These are phyloP conservation scores for Sporothrix pseudoabietina DNA, from an alignment of 2,329 filamentous ascomycete species.

Conservation along the genomic window DNA sequence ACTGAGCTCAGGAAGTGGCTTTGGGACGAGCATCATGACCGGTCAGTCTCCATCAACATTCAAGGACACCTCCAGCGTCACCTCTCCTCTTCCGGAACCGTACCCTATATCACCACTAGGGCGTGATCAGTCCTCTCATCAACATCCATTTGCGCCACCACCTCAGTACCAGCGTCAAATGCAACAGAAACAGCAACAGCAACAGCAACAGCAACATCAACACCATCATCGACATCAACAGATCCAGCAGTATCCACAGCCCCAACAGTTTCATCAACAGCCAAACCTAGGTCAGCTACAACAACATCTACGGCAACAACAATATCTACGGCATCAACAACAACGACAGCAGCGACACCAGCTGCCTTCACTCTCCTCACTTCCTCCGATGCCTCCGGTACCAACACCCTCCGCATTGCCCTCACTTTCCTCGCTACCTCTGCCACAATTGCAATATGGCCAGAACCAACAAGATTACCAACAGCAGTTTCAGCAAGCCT, in stretches of 20 bases:
- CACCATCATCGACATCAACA: not conserved
- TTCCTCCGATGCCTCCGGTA: not conserved
- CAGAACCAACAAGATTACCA: conserved; percentile 12
- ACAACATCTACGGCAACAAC: not conserved
- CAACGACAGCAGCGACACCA: not conserved
- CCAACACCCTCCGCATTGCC: not conserved
- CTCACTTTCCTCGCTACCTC: not conserved
- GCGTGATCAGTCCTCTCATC: not conserved
- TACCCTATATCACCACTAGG: not conserved
- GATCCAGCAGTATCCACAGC: not conserved
- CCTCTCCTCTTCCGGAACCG: not conserved
- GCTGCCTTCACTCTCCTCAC: not conserved
- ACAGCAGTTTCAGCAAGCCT: not conserved
- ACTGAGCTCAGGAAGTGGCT: not conserved
- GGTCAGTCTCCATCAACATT: not conserved
- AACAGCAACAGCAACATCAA: not conserved
- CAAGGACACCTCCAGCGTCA: not conserved
- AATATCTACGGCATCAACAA: not conserved
- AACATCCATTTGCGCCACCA: not conserved
- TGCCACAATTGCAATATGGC: not conserved
- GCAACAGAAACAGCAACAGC: conserved; percentile 1
- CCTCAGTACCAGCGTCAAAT: not conserved
- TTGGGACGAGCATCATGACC: not conserved
- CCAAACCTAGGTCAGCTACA: not conserved
- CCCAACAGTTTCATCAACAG: not conserved